A percentile compares a stretch with the other conserved stretches of the same genome.
phyloP scores from a whole-genome alignment of 2,329 filamentous ascomycete genomes.

The Claviceps capensis region DNA sequence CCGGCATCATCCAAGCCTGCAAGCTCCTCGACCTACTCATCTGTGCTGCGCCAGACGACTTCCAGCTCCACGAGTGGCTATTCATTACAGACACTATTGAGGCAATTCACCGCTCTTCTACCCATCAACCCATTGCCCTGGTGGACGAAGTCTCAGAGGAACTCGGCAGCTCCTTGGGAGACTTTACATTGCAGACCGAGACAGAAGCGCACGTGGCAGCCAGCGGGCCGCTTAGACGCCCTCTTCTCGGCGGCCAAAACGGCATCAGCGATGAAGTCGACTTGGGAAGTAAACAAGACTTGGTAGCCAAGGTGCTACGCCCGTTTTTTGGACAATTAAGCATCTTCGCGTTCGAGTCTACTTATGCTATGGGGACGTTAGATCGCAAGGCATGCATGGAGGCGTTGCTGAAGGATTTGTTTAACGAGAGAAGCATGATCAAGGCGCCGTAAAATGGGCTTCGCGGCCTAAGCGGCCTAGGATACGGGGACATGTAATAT shows the following conservation, averaged over 20 bases:
- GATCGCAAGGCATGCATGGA: conserved; percentile 52
- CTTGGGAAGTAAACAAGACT: conserved; percentile 48
- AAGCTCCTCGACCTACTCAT: conserved; percentile 87
- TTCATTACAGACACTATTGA: conserved; percentile 96
- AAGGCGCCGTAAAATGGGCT: conserved; percentile 33
- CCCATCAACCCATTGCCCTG: conserved; percentile 58
- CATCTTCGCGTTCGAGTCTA: conserved; percentile 86
- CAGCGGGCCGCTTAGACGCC: conserved; percentile 26
- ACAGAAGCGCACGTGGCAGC: conserved; percentile 23
- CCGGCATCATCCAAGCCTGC: conserved; percentile 75
- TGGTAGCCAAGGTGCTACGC: conserved; percentile 64
- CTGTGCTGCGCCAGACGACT: conserved; percentile 79
- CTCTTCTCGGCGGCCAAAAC: conserved; percentile 37
- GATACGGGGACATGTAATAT: neutral
- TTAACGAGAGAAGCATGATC: conserved; percentile 61
- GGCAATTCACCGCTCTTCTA: conserved; percentile 69
- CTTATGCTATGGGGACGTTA: conserved; percentile 65
- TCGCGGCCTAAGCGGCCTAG: neutral
- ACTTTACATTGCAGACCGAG: conserved; percentile 21
- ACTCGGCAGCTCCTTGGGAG: conserved; percentile 34
- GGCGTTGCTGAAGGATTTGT: conserved; percentile 58
- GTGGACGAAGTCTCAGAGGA: conserved; percentile 76
- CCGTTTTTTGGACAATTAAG: conserved; percentile 88
- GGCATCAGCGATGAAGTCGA: conserved; percentile 41
- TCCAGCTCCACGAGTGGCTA: conserved; percentile 96